Evolutionary conservation across 345 rosid genomes (phyloP).

Genomic region (Euphorbia pulcherrima): DNA sequence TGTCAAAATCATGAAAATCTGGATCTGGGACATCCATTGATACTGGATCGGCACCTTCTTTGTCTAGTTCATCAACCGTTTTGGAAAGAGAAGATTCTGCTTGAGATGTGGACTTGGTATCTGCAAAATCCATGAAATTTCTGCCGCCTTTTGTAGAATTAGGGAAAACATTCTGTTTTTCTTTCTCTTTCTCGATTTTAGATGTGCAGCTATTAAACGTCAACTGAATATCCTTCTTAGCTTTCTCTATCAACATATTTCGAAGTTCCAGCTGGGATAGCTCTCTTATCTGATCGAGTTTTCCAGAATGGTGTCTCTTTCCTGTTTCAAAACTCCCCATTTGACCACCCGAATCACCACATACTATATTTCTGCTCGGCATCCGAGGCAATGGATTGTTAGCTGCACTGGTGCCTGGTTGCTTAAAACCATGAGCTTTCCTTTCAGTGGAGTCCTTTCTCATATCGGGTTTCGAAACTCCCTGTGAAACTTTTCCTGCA

Average conservation of each 20-base stretch:
- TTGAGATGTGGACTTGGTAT: conserved; percentile 16
- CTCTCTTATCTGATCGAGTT: conserved; percentile 13
- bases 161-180: conserved; percentile 17
- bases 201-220: conserved; percentile 29
- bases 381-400: conserved; percentile 7
- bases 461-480: conserved; percentile 3
- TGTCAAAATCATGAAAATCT: conserved; percentile 63
- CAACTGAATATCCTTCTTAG: conserved; percentile 29
- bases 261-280: conserved; percentile 25
- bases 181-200: conserved; percentile 18
- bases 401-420: too few species aligned
- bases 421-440: conserved; percentile 11
- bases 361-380: conserved; percentile 14
- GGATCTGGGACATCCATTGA: conserved; percentile 57
- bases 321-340: conserved; percentile 15
- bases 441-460: conserved; percentile 14
- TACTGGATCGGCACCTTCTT: conserved; percentile 12
- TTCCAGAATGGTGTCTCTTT: conserved; percentile 15
- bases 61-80: conserved; percentile 17
- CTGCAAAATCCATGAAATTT: conserved; percentile 13
- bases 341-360: conserved; percentile 5
- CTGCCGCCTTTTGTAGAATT: conserved; percentile 14
- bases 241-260: conserved; percentile 36
- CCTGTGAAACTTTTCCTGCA: conserved; percentile 7
- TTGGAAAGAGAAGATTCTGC: conserved; percentile 14